Evolutionary conservation across 1,284 basidiomycete species (phyloP).

Genomic region (Moesziomyces parantarcticus): DNA sequence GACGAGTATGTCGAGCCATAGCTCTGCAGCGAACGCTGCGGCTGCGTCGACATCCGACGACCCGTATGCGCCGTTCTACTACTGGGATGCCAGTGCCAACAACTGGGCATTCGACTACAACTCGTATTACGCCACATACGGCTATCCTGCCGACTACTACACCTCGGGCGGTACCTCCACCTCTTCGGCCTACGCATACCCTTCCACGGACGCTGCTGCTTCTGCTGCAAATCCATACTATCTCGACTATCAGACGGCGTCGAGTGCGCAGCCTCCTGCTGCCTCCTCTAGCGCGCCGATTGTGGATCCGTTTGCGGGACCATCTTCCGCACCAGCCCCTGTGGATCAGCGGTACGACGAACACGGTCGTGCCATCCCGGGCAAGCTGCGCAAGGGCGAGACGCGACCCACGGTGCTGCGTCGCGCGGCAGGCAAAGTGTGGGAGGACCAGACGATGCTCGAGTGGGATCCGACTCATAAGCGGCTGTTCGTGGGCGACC

Average conservation of each 20-base stretch:
- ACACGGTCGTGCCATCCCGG: slow-evolving; percentile 47
- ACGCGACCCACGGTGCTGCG: slow-evolving; percentile 93
- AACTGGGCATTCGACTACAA: slow-evolving; percentile 67
- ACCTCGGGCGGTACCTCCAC: slow-evolving; percentile 21
- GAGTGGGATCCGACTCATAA: slow-evolving; percentile 99
- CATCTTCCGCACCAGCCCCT: slow-evolving; percentile 1
- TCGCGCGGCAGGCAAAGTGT: slow-evolving; percentile 92
- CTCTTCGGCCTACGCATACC: background rate
- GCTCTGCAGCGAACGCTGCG: slow-evolving; percentile 9
- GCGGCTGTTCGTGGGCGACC: slow-evolving; percentile 94
- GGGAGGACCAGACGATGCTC: slow-evolving; percentile 96
- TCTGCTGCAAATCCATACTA: slow-evolving; percentile 25
- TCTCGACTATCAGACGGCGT: slow-evolving; percentile 5
- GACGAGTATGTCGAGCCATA: background rate
- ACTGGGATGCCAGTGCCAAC: slow-evolving; percentile 60
- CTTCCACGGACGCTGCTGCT: slow-evolving; percentile 2
- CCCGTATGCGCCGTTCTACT: slow-evolving; percentile 66
- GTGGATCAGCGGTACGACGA: slow-evolving; percentile 32
- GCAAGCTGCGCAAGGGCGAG: slow-evolving; percentile 79
- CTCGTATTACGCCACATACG: slow-evolving; percentile 59
- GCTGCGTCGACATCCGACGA: slow-evolving; percentile 37
- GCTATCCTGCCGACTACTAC: slow-evolving; percentile 51
- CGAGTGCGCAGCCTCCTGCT: background rate
- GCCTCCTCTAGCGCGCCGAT: slow-evolving; percentile 2
- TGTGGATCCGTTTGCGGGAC: slow-evolving; percentile 13